Evolutionary conservation across 2,329 filamentous ascomycete genomes (phyloP).

Genomic region (Fusarium drepaniforme): DNA sequence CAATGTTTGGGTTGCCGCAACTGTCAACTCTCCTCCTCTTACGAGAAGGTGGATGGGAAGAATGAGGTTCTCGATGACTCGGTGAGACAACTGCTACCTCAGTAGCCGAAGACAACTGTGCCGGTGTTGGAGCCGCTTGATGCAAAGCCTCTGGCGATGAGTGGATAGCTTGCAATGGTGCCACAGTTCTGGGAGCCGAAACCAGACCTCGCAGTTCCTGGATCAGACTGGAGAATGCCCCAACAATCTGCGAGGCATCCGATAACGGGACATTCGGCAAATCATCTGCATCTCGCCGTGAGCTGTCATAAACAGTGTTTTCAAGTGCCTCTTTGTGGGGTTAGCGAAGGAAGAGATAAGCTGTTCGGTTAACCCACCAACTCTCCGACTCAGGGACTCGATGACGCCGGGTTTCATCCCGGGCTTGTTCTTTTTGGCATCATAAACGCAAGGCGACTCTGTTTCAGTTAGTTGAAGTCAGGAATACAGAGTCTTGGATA

Average conservation of each 20-base stretch:
- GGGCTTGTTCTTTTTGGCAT: constrained; percentile 30
- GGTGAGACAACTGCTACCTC: neutral
- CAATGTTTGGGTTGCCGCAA: constrained; percentile 39
- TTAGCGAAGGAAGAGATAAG: neutral
- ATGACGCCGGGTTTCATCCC: constrained; percentile 33
- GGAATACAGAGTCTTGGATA: rapidly evolving
- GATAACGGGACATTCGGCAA: neutral
- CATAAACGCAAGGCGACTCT: constrained; percentile 32
- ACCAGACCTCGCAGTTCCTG: constrained; percentile 31
- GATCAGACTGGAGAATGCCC: constrained; percentile 31
- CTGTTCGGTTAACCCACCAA: constrained; percentile 10
- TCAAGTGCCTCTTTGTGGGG: constrained; percentile 27
- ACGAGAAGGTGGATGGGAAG: constrained; percentile 10
- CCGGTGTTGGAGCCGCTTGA: constrained; percentile 5
- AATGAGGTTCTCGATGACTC: neutral
- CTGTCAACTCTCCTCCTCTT: constrained; percentile 37
- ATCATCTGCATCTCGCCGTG: neutral
- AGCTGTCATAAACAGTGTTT: constrained; percentile 23
- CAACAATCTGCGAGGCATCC: constrained; percentile 26
- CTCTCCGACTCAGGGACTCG: constrained; percentile 26
- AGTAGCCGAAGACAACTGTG: neutral
- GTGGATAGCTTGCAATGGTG: constrained; percentile 1
- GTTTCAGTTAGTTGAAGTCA: neutral
- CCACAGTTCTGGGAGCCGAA: neutral
- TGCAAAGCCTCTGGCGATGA: neutral